Evolutionary conservation across 805 yeast genomes (phyloP), one percentile per base, ranked within the genome.

Genomic region (Candida insectorum): DNA sequence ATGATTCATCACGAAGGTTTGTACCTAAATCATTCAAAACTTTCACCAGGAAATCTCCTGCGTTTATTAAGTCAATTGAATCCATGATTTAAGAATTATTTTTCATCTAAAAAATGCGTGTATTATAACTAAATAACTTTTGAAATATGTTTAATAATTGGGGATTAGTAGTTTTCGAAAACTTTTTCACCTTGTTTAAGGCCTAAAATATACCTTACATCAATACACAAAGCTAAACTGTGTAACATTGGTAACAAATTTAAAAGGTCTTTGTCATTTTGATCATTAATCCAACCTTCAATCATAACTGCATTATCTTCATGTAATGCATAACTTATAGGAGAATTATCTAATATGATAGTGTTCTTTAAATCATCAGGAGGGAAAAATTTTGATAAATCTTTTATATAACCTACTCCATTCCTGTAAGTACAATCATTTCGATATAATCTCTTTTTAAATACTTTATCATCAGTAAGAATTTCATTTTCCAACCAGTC

Each of bases 211-310:
- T 75, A 75, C 44, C 97, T 66, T 15, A 91, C 96, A 57, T 91
- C 98, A 6, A 87, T 79, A 17, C 91, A 79, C 42, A 77, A 75
- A 37, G 95, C 70, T 49, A 93, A 60, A 17, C 91, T 81, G 48
- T 79, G 75, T 26, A 87, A 61, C 51, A 93, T 62, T 2, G 98
- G 97, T 26, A 93, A 57, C 33, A 93, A 60, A 48, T 87, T 80
- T 58, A 93, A 64, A 38, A 93, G 63, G 49, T 87, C 95, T 15
- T 80, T 67, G 52, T 93, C 98, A 23, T 81, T 75, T n/a, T 94
- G 95, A 58, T 93, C 98, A 52, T 85, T 86, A 42, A 93, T 87
- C 98, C 98, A 93, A 28, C 98, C 97, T 60, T 89, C 96, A 5
- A 93, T 87, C 63, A 83, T 79, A 15, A 93, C 81, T 2, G 96